phyloP scores from a whole-genome alignment of 2,329 filamentous ascomycete genomes.

The Calonectria honghensis region DNA sequence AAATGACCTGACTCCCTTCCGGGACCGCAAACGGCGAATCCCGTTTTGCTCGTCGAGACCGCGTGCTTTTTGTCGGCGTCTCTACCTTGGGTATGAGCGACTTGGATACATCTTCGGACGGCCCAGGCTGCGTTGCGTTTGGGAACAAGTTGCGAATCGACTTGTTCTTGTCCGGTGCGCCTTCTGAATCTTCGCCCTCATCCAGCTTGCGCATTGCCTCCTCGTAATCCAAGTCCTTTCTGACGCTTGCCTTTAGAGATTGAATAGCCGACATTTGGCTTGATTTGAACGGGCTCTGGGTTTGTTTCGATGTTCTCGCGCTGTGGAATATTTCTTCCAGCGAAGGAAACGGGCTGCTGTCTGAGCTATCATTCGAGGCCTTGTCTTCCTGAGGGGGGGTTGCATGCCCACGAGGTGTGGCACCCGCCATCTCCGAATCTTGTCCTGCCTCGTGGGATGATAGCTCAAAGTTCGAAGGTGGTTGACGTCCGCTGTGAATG shows the following conservation, averaged over 20 bases:
- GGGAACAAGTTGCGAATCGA: slow-evolving; percentile 57
- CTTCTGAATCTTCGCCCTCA: slow-evolving; percentile 56
- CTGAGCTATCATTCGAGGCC: slow-evolving; percentile 46
- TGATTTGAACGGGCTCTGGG: slow-evolving; percentile 59
- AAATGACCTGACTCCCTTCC: slow-evolving; percentile 58
- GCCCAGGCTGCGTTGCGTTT: slow-evolving; percentile 58
- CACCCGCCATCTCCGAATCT: slow-evolving; percentile 52
- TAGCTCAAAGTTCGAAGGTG: slow-evolving; percentile 64
- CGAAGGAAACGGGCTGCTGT: slow-evolving; percentile 60
- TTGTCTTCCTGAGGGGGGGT: slow-evolving; percentile 41
- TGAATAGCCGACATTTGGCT: slow-evolving; percentile 53
- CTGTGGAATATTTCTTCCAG: slow-evolving; percentile 65
- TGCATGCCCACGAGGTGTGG: slow-evolving; percentile 41
- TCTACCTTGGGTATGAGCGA: slow-evolving; percentile 34
- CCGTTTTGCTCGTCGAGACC: slow-evolving; percentile 42
- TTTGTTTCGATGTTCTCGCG: slow-evolving; percentile 61
- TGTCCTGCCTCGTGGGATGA: slow-evolving; percentile 53
- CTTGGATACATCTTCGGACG: slow-evolving; percentile 20
- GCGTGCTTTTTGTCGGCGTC: slow-evolving; percentile 39
- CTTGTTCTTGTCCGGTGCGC: slow-evolving; percentile 51
- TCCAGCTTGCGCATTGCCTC: slow-evolving; percentile 67
- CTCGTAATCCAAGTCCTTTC: slow-evolving; percentile 63
- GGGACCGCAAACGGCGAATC: slow-evolving; percentile 53
- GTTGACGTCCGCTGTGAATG: slow-evolving; percentile 69
- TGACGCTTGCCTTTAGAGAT: slow-evolving; percentile 53